Conservation (phyloP, 2,329 filamentous ascomycete species). For the Neonectria ditissima region DNA sequence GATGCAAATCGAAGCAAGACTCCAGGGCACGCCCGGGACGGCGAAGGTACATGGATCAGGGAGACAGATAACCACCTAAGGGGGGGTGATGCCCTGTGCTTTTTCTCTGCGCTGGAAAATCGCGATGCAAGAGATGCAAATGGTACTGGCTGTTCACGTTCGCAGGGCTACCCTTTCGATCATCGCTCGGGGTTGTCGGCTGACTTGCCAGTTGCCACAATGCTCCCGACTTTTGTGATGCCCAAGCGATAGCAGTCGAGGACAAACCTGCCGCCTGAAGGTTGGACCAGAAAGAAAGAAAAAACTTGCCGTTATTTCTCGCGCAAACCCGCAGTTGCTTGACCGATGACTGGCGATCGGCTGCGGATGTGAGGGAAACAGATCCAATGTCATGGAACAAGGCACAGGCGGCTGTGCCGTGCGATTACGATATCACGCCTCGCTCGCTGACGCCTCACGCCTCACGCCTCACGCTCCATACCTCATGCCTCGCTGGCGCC, state of each 20-base stretch:
- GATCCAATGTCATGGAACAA: slow-evolving; percentile 20
- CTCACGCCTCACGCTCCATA: no score
- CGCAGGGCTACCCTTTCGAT: slow-evolving; percentile 15
- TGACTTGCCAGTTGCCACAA: slow-evolving; percentile 20
- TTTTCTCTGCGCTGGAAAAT: slow-evolving; percentile 12
- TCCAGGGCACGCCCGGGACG: background rate
- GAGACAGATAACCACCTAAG: background rate
- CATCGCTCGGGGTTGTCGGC: slow-evolving; percentile 19
- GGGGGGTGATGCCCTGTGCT: background rate
- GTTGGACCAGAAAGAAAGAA: no score
- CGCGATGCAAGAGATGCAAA: slow-evolving; percentile 8
- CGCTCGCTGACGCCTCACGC: slow-evolving; percentile 3
- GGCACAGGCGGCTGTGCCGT: slow-evolving; percentile 20
- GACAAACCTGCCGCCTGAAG: background rate
- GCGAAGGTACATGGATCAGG: slow-evolving; percentile 9
- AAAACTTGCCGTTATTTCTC: background rate
- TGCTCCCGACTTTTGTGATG: background rate
- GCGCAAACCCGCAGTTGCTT: background rate
- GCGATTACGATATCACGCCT: slow-evolving; percentile 23
- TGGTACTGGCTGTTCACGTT: background rate
- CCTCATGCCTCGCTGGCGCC: background rate
- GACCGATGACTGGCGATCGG: slow-evolving; percentile 5
- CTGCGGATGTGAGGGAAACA: slow-evolving; percentile 3
- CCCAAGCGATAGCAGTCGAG: slow-evolving; percentile 3
- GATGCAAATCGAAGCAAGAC: background rate